Evolutionary conservation across 305 asterid species (phyloP).

Genomic region (Solanum hybrid): DNA sequence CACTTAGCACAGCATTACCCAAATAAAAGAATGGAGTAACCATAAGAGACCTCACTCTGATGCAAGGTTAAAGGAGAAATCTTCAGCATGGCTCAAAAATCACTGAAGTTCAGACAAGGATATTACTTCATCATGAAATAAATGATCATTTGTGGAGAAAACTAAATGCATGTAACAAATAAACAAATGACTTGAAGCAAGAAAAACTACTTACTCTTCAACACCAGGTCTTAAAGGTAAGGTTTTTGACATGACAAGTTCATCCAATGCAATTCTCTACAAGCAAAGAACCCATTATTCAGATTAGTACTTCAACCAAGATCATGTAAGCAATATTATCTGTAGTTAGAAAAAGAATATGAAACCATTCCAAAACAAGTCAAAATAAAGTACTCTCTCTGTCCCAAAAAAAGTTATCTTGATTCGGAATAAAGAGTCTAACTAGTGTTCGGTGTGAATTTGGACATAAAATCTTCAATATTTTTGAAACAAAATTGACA

Average conservation of each 20-base stretch:
- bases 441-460: background rate
- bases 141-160: background rate
- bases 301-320: background rate
- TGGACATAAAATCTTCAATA: background rate
- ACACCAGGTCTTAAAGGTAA: slow-evolving; percentile 75
- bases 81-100: background rate
- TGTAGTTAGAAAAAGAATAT: background rate
- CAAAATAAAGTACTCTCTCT: background rate
- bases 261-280: slow-evolving; percentile 86
- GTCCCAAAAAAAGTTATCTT: background rate
- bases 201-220: slow-evolving; percentile 54
- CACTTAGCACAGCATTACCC: background rate
- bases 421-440: background rate
- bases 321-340: background rate
- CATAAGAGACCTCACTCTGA: background rate
- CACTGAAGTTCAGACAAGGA: background rate
- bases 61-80: background rate
- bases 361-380: background rate
- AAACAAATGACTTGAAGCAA: slow-evolving; percentile 5
- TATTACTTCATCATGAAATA: background rate
- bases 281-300: slow-evolving; percentile 18
- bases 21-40: background rate
- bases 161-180: background rate
- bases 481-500: background rate
- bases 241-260: slow-evolving; percentile 58